A percentile compares a stretch with the other conserved stretches of the same genome.
These are phyloP conservation scores for Aspergillus sp. DNA, from an alignment of 2,329 filamentous ascomycete species.

Conservation along the genomic window DNA sequence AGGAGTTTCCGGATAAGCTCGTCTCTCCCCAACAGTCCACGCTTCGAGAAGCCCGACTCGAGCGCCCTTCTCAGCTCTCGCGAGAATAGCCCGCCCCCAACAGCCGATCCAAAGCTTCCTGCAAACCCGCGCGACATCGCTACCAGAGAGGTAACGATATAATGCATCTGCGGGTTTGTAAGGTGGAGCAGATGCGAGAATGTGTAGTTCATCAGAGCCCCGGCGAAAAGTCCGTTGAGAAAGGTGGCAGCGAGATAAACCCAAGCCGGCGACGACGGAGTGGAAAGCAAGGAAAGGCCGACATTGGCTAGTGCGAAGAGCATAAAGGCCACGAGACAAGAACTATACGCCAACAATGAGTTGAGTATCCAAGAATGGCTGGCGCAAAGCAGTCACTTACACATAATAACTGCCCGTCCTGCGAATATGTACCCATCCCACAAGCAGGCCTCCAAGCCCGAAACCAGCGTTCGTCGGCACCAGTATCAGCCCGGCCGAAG, in stretches of 20 bases:
- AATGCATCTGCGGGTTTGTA: conserved; percentile 56
- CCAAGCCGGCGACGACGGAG: conserved; percentile 40
- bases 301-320: conserved; percentile 55
- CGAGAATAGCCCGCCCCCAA: conserved; percentile 67
- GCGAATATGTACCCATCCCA: conserved; percentile 67
- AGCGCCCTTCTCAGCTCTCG: conserved; percentile 51
- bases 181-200: conserved; percentile 71
- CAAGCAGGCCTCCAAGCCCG: conserved; percentile 60
- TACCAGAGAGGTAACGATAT: conserved; percentile 64
- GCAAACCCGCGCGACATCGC: conserved; percentile 75
- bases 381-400: conserved; percentile 19
- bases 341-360: too few relatives aligned
- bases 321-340: conserved; percentile 50
- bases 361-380: too few relatives aligned
- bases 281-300: conserved; percentile 48
- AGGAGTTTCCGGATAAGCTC: conserved; percentile 47
- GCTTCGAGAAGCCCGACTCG: conserved; percentile 46
- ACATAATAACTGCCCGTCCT: conserved; percentile 64
- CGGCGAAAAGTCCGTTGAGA: conserved; percentile 62
- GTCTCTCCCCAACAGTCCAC: conserved; percentile 27
- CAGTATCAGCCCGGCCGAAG: conserved; percentile 63
- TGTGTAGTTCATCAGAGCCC: conserved; percentile 68
- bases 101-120: conserved; percentile 68
- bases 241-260: conserved; percentile 55
- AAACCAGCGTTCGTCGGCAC: conserved; percentile 78